phyloP scores from a whole-genome alignment of 2,329 filamentous ascomycete species.

The Xylariaceae sp. region DNA sequence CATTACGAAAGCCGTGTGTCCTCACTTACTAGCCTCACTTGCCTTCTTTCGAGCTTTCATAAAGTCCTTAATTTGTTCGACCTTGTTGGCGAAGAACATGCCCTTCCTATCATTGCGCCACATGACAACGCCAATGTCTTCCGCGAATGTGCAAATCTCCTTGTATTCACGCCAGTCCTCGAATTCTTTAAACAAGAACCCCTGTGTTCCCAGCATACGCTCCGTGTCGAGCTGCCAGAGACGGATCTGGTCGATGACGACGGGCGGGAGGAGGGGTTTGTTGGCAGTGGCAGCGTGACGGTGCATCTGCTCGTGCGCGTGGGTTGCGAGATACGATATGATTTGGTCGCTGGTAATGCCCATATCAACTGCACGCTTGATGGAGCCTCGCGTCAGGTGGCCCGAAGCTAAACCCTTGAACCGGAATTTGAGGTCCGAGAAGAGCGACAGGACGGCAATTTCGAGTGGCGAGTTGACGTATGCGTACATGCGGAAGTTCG shows the following conservation, averaged over 20 bases:
- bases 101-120: conserved; percentile 79
- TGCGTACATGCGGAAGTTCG: conserved; percentile 95
- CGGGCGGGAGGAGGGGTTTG: conserved; percentile 79
- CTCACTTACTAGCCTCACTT: conserved; percentile 16
- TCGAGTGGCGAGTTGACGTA: conserved; percentile 93
- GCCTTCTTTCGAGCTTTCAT: conserved; percentile 45
- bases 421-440: conserved; percentile 80
- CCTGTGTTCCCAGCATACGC: conserved; percentile 77
- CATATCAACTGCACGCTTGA: conserved; percentile 78
- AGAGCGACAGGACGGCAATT: conserved; percentile 89
- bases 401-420: conserved; percentile 94
- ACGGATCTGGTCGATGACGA: conserved; percentile 94
- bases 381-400: conserved; percentile 81
- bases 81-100: conserved; percentile 87
- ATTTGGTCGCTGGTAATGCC: conserved; percentile 96
- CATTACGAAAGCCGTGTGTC: not conserved
- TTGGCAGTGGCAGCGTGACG: conserved; percentile 55
- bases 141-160: conserved; percentile 71
- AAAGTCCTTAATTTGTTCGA: conserved; percentile 83
- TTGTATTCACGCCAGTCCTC: conserved; percentile 65
- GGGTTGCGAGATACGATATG: conserved; percentile 84
- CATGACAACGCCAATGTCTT: conserved; percentile 82
- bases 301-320: conserved; percentile 93
- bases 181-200: conserved; percentile 90
- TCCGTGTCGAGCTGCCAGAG: conserved; percentile 98